Percentiles rank a stretch among this genome's conserved stretches.
phyloP scores from a whole-genome alignment of 1,284 basidiomycete genomes.

The Pseudozyma hubeiensis region DNA sequence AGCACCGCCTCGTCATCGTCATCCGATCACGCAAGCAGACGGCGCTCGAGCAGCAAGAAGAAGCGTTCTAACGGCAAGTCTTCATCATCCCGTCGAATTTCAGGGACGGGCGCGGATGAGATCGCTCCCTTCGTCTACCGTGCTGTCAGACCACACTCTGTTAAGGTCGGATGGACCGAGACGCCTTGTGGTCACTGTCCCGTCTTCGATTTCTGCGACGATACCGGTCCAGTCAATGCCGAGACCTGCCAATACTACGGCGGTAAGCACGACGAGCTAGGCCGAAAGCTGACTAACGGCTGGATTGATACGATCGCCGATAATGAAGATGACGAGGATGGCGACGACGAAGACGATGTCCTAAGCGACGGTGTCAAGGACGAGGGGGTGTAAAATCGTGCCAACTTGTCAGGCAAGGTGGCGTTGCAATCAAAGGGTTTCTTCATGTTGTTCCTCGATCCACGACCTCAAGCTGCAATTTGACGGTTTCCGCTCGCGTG shows the following conservation, averaged over 20 bases:
- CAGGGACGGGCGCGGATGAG: constrained; percentile 11
- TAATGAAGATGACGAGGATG: constrained; percentile 36
- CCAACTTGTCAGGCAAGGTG: not conserved
- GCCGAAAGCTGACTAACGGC: constrained; percentile 37
- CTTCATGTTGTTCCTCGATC: not conserved
- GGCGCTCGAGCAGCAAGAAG: constrained; percentile 23
- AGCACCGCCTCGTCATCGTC: constrained; percentile 17
- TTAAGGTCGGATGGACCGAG: constrained; percentile 58
- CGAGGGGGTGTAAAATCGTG: constrained; percentile 3
- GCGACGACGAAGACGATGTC: constrained; percentile 14
- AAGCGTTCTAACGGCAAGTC: constrained; percentile 33
- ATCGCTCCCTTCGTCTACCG: constrained; percentile 56
- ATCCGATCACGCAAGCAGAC: constrained; percentile 24
- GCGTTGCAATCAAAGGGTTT: constrained; percentile 1
- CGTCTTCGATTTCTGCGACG: constrained; percentile 62
- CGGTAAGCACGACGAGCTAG: constrained; percentile 43
- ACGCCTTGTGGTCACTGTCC: constrained; percentile 62
- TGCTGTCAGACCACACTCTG: constrained; percentile 45
- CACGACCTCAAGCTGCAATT: not conserved
- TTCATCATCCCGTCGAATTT: constrained; percentile 5
- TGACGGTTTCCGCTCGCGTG: too few species aligned
- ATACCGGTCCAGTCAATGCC: constrained; percentile 61
- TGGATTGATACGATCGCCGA: constrained; percentile 44
- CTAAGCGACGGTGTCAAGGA: constrained; percentile 10
- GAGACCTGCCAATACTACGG: constrained; percentile 59